phyloP scores from a whole-genome alignment of 78 protist species.

The Emiliania huxleyi region DNA sequence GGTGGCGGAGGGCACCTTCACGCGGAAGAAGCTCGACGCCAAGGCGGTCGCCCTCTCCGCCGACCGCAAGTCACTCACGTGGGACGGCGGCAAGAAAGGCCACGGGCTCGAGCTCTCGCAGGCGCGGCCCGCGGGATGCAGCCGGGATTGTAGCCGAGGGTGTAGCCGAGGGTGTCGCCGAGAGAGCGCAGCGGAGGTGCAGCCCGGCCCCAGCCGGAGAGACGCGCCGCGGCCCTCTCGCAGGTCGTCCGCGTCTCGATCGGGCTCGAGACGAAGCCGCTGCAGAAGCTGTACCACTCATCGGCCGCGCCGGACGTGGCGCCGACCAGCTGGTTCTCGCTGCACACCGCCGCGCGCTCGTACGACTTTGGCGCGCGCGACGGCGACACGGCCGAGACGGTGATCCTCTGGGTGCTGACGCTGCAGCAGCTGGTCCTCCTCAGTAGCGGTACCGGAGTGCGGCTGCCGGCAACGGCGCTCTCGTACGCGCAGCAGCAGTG shows the following conservation, averaged over 20 bases:
- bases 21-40: neutral
- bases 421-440: too few relatives aligned
- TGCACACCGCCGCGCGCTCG: neutral
- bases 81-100: too few relatives aligned
- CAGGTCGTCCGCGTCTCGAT: neutral
- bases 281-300: neutral
- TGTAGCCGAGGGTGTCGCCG: too few relatives aligned
- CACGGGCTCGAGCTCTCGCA: too few relatives aligned
- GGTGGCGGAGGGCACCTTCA: neutral
- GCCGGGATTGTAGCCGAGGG: too few relatives aligned
- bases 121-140: too few relatives aligned
- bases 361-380: neutral
- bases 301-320: neutral
- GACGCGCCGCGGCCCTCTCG: neutral
- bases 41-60: neutral
- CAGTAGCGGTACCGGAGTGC: too few relatives aligned
- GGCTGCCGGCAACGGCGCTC: neutral
- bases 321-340: neutral
- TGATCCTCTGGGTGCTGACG: neutral
- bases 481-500: neutral
- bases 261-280: neutral
- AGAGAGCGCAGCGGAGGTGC: too few relatives aligned
- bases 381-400: neutral
- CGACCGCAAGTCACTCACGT: neutral
- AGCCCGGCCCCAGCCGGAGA: too few relatives aligned